Evolutionary conservation across 768 basidiomycete genomes (phyloP).

Genomic region (Fomitopsis serialis): DNA sequence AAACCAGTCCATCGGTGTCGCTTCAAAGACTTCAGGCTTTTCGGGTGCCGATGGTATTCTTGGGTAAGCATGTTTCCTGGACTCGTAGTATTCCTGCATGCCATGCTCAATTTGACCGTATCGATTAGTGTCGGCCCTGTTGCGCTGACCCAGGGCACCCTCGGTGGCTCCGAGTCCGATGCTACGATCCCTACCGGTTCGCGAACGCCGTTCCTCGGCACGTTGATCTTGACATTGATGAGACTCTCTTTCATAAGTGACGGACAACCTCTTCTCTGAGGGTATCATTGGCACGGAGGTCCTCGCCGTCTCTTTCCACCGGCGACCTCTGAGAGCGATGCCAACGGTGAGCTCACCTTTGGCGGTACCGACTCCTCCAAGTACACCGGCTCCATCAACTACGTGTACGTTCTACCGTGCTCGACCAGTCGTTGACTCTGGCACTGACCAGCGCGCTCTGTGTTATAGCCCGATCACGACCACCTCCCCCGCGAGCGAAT

Average conservation of each 20-base stretch:
- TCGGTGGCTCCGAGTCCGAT: constrained; percentile 8
- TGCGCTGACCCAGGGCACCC: constrained; percentile 42
- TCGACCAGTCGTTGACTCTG: no score
- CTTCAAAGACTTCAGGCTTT: constrained; percentile 36
- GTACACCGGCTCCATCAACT: constrained; percentile 27
- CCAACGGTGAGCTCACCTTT: constrained; percentile 33
- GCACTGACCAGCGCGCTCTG: neutral
- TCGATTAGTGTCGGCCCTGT: constrained; percentile 51
- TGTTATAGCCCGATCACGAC: constrained; percentile 22
- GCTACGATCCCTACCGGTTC: constrained; percentile 11
- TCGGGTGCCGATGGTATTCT: constrained; percentile 56
- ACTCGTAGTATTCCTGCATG: no score
- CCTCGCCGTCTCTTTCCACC: constrained; percentile 29
- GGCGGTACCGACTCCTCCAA: constrained; percentile 28
- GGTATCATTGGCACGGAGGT: constrained; percentile 20
- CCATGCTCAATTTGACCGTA: neutral
- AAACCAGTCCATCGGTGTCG: constrained; percentile 62
- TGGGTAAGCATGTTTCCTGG: constrained; percentile 35
- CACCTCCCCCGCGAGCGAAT: constrained; percentile 25
- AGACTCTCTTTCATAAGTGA: constrained; percentile 44
- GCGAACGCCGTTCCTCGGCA: no score
- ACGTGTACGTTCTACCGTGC: constrained; percentile 23
- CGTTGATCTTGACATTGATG: no score
- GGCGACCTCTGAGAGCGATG: constrained; percentile 12
- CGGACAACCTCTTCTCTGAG: constrained; percentile 30